Percentiles rank a stretch among this genome's conserved stretches.
Evolutionary conservation across 2,329 filamentous ascomycete species (phyloP).

Genomic region (Ophiosphaerella herpotricha): DNA sequence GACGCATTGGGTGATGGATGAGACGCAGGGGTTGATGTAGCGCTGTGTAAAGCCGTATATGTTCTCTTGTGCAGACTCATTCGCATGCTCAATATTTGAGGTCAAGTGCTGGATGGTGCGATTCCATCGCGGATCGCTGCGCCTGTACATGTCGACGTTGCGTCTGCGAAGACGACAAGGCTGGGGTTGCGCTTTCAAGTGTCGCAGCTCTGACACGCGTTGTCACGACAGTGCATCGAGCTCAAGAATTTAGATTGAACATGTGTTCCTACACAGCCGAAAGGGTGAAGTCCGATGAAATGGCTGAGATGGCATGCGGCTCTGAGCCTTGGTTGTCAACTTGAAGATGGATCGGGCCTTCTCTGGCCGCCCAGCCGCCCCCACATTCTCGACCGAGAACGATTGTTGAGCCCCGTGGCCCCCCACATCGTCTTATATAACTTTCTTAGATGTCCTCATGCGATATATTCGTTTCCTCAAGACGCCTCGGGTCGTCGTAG

Average conservation of each 20-base stretch:
- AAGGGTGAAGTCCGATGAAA: constrained; percentile 10
- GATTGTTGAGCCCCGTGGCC: too few relatives aligned
- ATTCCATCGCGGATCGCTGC: constrained; percentile 81
- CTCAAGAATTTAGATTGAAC: constrained; percentile 4
- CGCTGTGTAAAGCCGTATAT: constrained; percentile 87
- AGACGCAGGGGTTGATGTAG: constrained; percentile 81
- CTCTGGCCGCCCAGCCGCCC: constrained; percentile 8
- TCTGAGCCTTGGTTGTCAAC: constrained; percentile 3
- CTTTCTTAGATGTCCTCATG: constrained; percentile 27
- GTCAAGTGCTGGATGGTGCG: constrained; percentile 93
- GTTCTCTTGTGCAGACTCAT: constrained; percentile 86
- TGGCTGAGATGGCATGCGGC: constrained; percentile 12
- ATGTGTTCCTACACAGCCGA: constrained; percentile 1
- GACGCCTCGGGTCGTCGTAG: constrained; percentile 55
- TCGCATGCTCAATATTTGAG: constrained; percentile 86
- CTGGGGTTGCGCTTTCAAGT: constrained; percentile 7
- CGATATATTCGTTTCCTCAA: constrained; percentile 72
- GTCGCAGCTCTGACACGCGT: constrained; percentile 25
- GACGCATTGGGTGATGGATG: constrained; percentile 67
- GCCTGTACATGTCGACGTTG: constrained; percentile 58
- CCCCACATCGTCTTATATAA: too few relatives aligned
- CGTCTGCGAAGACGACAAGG: constrained; percentile 4
- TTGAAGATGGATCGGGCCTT: background rate
- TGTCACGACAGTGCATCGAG: constrained; percentile 33
- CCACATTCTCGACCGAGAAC: constrained; percentile 10